Base-by-base conservation (phyloP, 345 rosid species). In the Sapria himalayana region DNA sequence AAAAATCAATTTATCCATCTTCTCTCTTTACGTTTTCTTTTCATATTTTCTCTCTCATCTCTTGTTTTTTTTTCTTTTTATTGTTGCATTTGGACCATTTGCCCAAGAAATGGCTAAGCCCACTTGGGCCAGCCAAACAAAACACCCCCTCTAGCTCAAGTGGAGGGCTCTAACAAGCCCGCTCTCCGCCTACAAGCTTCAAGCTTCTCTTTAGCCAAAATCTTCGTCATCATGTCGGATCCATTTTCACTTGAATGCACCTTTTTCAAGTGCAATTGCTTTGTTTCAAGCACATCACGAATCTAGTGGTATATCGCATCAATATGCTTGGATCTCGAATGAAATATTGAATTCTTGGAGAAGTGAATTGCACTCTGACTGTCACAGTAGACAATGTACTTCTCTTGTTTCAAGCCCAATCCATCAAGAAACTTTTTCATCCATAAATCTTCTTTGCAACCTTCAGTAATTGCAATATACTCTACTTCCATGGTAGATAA, bases 291-390 rank as follows among this genome's bases (percentile, higher is more conserved):
- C 12, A 41, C 9, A 8, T 24, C 19, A 11, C 8, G n/a, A 13
- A 41, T 24, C 45, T 9, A 41, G 25, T 41, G 21, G 17, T 41
- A 14, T 13, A 12, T 13, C 19, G 25, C n/a, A 22, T 41, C 45
- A 6, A 41, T 41, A 24, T 41, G 33, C 20, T 41, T 24, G 19
- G n/a, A 41, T 24, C 19, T 22, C 2, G 21, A 14, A 41, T 41
- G 32, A 14, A 23, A 15, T 7, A 14, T 23, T 22, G 33, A 25
- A 24, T 41, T 23, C 18, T 0, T 41, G 12, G 17, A 1, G 1
- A 24, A 9, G 13, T 9, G 45, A 22, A 41, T 24, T 4, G n/a
- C 45, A 24, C 20, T 41, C 1, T 15, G 5, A 7, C 5, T 40
- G 7, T 40, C 19, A 13, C 18, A 40, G 4, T 11, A 40, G 7